phyloP scores from a whole-genome alignment of 768 basidiomycete genomes.

The Sporobolomyces roseus region DNA sequence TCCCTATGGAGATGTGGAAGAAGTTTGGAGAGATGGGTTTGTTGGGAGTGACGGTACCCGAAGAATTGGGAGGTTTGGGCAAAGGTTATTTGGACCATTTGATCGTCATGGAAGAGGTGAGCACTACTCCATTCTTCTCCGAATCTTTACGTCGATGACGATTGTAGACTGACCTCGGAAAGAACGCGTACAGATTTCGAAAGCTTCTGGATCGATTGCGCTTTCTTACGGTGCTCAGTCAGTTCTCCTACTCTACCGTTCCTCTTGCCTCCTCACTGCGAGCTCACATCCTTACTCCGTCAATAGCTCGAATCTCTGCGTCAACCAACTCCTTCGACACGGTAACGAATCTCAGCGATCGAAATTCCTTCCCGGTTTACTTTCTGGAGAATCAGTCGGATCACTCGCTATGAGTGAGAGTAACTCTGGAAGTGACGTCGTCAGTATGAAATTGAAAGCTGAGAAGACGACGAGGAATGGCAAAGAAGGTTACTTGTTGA shows the following conservation, averaged over 20 bases:
- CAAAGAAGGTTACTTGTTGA: constrained; percentile 70
- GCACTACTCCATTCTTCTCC: neutral
- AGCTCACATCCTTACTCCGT: constrained; percentile 60
- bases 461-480: constrained; percentile 56
- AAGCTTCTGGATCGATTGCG: constrained; percentile 84
- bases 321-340: constrained; percentile 76
- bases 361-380: constrained; percentile 75
- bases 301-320: constrained; percentile 68
- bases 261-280: constrained; percentile 59
- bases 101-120: constrained; percentile 77
- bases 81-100: constrained; percentile 62
- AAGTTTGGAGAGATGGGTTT: constrained; percentile 87
- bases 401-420: constrained; percentile 92
- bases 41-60: constrained; percentile 66
- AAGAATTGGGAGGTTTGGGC: constrained; percentile 74
- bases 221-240: constrained; percentile 82
- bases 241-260: neutral
- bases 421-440: constrained; percentile 80
- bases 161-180: neutral
- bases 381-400: constrained; percentile 71
- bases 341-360: constrained; percentile 76
- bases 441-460: constrained; percentile 82
- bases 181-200: constrained; percentile 58
- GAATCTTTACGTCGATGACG: neutral
- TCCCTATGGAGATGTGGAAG: constrained; percentile 77